These are phyloP conservation scores for Candida coquimbonensis DNA, from an alignment of 805 yeast genomes.

Conservation along the genomic window DNA sequence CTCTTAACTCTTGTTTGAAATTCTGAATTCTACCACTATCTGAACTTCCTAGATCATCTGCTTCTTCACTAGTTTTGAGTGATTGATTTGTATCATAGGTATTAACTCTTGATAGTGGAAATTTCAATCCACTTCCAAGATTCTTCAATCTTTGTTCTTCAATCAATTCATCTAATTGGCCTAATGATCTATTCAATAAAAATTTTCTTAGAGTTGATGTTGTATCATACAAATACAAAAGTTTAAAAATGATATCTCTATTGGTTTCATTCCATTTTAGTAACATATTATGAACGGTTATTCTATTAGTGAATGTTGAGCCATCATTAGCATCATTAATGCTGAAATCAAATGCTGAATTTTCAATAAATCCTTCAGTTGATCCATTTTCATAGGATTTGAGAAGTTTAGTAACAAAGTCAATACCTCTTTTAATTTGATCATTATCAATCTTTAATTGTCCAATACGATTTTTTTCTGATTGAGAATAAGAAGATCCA, in stretches of 20 bases:
- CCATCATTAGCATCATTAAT: slow-evolving; percentile 13
- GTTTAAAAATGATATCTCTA: slow-evolving; percentile 57
- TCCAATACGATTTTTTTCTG: slow-evolving; percentile 5
- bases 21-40: slow-evolving; percentile 29
- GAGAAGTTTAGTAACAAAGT: slow-evolving; percentile 12
- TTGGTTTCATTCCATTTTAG: slow-evolving; percentile 72
- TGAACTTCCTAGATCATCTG: slow-evolving; percentile 2
- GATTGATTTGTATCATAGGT: slow-evolving; percentile 13
- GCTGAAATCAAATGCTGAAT: slow-evolving; percentile 9
- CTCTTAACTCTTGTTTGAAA: slow-evolving; percentile 48
- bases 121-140: slow-evolving; percentile 8
- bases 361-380: slow-evolving; percentile 1
- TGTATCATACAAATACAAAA: slow-evolving; percentile 42
- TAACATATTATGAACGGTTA: slow-evolving; percentile 63
- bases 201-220: slow-evolving; percentile 38
- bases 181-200: slow-evolving; percentile 41
- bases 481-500: slow-evolving; percentile 21
- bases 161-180: slow-evolving; percentile 44
- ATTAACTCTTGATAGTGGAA: slow-evolving; percentile 13
- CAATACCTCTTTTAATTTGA: slow-evolving; percentile 17
- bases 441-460: slow-evolving; percentile 20
- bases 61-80: slow-evolving; percentile 1
- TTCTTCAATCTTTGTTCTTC: slow-evolving; percentile 24
- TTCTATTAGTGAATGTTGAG: slow-evolving; percentile 42
- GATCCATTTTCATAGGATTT: slow-evolving; percentile 7